phyloP scores from a whole-genome alignment of 306 rosid species.

The Glycine tomentella region DNA sequence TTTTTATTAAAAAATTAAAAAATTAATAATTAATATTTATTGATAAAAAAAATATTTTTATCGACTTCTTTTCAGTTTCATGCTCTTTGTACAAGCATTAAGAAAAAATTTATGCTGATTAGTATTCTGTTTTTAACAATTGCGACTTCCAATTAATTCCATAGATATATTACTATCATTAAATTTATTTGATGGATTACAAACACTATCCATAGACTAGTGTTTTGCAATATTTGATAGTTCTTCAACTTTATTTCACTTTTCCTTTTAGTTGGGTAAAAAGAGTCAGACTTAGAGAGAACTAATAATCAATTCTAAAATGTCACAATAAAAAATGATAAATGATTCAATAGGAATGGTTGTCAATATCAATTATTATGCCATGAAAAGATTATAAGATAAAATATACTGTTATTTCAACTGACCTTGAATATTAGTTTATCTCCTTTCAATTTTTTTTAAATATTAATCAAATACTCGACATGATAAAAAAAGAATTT shows the following conservation, averaged over 20 bases:
- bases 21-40: too few relatives aligned
- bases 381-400: background rate
- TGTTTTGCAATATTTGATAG: background rate
- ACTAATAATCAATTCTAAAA: background rate
- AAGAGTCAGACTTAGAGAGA: background rate
- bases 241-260: background rate
- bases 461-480: background rate
- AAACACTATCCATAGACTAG: background rate
- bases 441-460: background rate
- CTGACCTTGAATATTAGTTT: background rate
- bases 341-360: background rate
- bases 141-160: background rate
- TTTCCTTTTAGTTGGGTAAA: background rate
- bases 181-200: background rate
- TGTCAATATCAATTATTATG: constrained; percentile 22
- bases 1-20: too few relatives aligned
- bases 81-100: background rate
- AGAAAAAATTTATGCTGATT: background rate
- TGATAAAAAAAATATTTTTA: too few relatives aligned
- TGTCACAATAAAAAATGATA: background rate
- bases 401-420: constrained; percentile 20
- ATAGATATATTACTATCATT: background rate
- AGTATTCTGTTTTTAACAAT: background rate
- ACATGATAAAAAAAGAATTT: background rate
- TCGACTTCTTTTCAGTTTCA: background rate